Evolutionary conservation across 495 filamentous ascomycete genomes (phyloP), one percentile per base, ranked within the genome.

Genomic region (Penicillium ochrochloron): DNA sequence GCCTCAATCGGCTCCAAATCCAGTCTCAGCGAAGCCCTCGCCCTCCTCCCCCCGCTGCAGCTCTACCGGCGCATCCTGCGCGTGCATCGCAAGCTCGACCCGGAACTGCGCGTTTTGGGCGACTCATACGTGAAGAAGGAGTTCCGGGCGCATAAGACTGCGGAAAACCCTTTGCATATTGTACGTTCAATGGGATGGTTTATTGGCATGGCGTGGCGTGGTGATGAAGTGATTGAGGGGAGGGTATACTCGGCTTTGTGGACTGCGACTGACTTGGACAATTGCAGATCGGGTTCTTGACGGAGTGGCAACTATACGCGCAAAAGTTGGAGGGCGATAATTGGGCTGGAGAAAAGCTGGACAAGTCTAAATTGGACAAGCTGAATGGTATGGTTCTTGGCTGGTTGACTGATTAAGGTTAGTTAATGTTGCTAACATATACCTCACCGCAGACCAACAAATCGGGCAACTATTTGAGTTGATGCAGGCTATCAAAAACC

Each of bases 301-400:
- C 91, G 0, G 93, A 97, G 77, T 99, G 95, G 95, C 95, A 98
- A 73, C 75, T 90, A 34, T 99, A 98, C 71, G 94, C 92, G 11
- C 94, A 99, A 75, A 85, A 89, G 66, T 71, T 99, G 19, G 95
- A 98, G 68, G 93, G 93, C 0, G 89, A 96, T 46, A 74, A 83
- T 0, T 97, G 95, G 94, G 76, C 78, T 39, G 93, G 88, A 0
- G 92, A 89, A 61, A 91, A 86, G 68, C 73, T 97, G 72, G 93
- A 97, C 53, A 82, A 83, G 60, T 80, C 75, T 11, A 95, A 94
- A 78, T 76, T 97, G 60, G 90, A 92, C 60, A 97, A 96, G 80
- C 91, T 99, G 94, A 98, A 91, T 75, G 94, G 94, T 98, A 76
- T 62, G 88, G 82, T 42, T 69, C 31, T n/a, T 69, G 51, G 34